Base-by-base conservation (phyloP, 2,329 filamentous ascomycete genomes). In the Ophiostoma sp. region DNA sequence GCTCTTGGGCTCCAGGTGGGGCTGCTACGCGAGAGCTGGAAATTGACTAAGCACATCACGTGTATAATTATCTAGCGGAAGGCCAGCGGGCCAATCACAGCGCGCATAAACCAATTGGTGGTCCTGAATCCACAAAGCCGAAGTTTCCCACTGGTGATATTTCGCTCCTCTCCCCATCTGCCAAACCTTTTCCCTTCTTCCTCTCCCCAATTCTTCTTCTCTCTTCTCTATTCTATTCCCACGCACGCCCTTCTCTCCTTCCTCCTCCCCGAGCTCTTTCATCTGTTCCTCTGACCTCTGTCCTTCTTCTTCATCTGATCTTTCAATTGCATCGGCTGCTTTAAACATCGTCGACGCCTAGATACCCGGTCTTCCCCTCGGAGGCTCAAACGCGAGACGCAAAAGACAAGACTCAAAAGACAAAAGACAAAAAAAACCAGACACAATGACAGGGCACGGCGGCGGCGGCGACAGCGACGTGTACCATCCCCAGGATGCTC, bases 401-500 rank as follows among this genome's bases (percentile, higher is more conserved):
- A 48, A 48, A 48, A 48, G 44, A 48, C 44, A 48, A 48, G 44
- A 48, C 44, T 2, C 17, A 48, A 39, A 11, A 13, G 13, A 39
- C 36, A 39, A 39, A 39, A 39, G 36, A 39, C 36, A 39, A 39
- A 39, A 35, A 60, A 68, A 73, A 67, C 64, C 72, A 74, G 65
- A 73, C 52, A 73, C 75, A 74, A 78, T 78, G 76, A 75, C 77
- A 66, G 70, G 70, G 39, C 68, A 72, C 71, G 71, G 67, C 62
- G 48, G 23, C 35, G 62, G 57, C n/a, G 67, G 70, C 52, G 76
- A 74, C 70, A 75, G 78, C 57, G 74, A 76, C 65, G 69, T 72
- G n/a, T 80, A 79, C 74, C 75, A 78, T 64, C 78, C 78, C 62
- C 75, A 78, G 77, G 89, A 92, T 82, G 86, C 89, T 71, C 79